Conservation (phyloP, 345 rosid genomes). For the Barbarea vulgaris region DNA sequence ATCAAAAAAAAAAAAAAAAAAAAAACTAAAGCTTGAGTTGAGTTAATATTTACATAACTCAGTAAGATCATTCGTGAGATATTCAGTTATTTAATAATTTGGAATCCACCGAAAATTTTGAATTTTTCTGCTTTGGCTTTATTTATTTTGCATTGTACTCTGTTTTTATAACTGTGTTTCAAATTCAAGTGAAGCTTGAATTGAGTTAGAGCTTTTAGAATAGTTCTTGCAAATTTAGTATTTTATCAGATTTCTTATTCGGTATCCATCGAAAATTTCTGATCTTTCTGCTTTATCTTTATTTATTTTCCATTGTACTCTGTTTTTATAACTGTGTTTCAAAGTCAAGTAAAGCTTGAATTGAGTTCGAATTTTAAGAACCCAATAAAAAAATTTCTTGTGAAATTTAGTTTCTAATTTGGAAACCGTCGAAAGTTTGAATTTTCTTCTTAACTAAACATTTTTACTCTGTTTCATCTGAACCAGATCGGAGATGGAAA, state of each 20-base stretch:
- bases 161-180: not conserved
- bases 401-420: not conserved
- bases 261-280: not conserved
- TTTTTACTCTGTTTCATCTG: slow-evolving; percentile 4
- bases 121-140: not conserved
- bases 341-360: not conserved
- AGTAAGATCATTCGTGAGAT: no score
- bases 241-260: not conserved
- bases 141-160: not conserved
- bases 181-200: not conserved
- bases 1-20: no score
- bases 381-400: no score
- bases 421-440: not conserved
- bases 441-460: not conserved
- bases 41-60: no score
- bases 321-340: not conserved
- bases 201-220: not conserved
- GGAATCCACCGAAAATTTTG: not conserved
- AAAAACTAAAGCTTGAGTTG: no score
- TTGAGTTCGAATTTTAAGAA: not conserved
- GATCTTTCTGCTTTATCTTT: not conserved
- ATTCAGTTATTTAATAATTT: no score
- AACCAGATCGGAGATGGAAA: slow-evolving; percentile 26
- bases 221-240: no score
- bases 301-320: not conserved